Conservation (phyloP, 805 yeast species). For the Yamadazyma phyllophila region DNA sequence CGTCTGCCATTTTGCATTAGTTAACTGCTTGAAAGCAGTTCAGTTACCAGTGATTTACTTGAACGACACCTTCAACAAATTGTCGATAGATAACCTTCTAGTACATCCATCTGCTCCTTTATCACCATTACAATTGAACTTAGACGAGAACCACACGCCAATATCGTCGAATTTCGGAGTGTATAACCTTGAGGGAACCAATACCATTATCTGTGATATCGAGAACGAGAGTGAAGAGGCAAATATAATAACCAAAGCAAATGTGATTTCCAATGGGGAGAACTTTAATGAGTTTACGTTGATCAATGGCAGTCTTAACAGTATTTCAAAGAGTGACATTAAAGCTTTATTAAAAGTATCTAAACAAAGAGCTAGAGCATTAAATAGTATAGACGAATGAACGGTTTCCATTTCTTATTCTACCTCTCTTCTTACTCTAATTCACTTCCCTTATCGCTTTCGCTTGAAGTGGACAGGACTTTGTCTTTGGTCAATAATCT, state of each 20-base stretch:
- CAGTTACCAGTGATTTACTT: constrained; percentile 62
- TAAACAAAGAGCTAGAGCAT: constrained; percentile 39
- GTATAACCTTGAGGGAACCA: constrained; percentile 10
- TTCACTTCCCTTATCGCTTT: not conserved
- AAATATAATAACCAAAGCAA: constrained; percentile 11
- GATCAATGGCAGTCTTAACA: constrained; percentile 46
- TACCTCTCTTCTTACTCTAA: not conserved
- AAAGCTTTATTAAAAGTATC: constrained; percentile 48
- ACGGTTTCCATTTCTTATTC: too few relatives aligned
- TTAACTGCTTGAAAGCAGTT: constrained; percentile 58
- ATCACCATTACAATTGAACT: constrained; percentile 6
- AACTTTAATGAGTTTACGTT: constrained; percentile 31
- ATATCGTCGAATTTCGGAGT: constrained; percentile 16
- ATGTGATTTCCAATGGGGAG: constrained; percentile 10
- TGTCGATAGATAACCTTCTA: constrained; percentile 7
- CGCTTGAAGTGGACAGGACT: not conserved
- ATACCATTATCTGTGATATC: constrained; percentile 13
- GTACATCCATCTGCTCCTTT: constrained; percentile 3
- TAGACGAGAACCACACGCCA: not conserved
- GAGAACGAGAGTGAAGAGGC: constrained; percentile 17
- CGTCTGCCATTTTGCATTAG: constrained; percentile 64
- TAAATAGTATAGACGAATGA: not conserved
- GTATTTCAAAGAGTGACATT: constrained; percentile 46
- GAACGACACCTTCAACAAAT: constrained; percentile 9
- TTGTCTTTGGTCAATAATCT: constrained; percentile 10